Evolutionary conservation across 1,284 basidiomycete genomes (phyloP).

Genomic region (Xerocomus minutiporus): DNA sequence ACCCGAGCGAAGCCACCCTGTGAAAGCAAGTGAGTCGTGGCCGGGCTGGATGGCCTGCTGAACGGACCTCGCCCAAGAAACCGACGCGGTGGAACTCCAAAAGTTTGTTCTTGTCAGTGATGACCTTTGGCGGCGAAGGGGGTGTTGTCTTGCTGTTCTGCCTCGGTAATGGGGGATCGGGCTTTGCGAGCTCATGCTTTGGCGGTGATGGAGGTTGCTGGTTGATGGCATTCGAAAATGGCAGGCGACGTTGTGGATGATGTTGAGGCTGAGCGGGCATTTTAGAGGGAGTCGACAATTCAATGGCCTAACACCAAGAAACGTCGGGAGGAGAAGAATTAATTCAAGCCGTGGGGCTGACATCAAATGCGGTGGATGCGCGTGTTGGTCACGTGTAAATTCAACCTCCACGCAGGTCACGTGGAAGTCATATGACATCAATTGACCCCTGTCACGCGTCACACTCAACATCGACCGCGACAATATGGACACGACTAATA

Average conservation of each 20-base stretch:
- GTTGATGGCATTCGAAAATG: slow-evolving; percentile 30
- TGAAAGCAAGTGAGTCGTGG: slow-evolving; percentile 4
- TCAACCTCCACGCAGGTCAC: slow-evolving; percentile 25
- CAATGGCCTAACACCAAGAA: slow-evolving; percentile 36
- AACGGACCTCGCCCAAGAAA: slow-evolving; percentile 77
- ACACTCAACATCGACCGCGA: background rate
- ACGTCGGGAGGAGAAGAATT: slow-evolving; percentile 8
- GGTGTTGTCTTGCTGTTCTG: slow-evolving; percentile 80
- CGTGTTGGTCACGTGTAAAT: slow-evolving; percentile 33
- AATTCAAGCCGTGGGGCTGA: slow-evolving; percentile 1
- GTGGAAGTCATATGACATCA: slow-evolving; percentile 13
- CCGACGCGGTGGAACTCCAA: slow-evolving; percentile 66
- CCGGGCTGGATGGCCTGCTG: background rate
- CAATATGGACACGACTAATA: background rate
- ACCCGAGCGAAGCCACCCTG: slow-evolving; percentile 90
- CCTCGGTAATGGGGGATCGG: slow-evolving; percentile 61
- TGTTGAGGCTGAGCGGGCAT: slow-evolving; percentile 16
- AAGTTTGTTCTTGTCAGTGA: slow-evolving; percentile 60
- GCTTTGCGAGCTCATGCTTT: slow-evolving; percentile 33
- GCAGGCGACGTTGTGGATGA: slow-evolving; percentile 23
- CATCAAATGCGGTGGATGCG: background rate
- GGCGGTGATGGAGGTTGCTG: slow-evolving; percentile 20
- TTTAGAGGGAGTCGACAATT: slow-evolving; percentile 23
- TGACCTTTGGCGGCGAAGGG: slow-evolving; percentile 76
- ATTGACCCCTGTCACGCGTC: slow-evolving; percentile 20